Base-by-base conservation (phyloP, 257 asterid species). In the Forsythia suspensa region DNA sequence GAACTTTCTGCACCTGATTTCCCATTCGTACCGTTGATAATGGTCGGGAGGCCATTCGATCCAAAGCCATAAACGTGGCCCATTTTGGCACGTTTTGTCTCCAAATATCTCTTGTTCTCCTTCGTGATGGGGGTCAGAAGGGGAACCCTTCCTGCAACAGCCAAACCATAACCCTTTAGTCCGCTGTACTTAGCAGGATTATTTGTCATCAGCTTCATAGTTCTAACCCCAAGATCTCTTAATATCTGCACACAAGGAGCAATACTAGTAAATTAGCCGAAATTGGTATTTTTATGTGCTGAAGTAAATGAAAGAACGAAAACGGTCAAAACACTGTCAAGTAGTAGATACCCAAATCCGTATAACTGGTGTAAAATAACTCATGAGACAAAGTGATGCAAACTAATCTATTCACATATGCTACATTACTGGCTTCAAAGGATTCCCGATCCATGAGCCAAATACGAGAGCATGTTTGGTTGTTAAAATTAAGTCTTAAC, bases 141-240 rank as follows among this genome's bases (percentile, higher is more conserved):
- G 15, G 97, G 93, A 20, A 96, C 98, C 65, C 99, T 78, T 6
- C 97, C 99, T 6, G 91, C 83, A 80, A 96, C 89, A 6, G 96
- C 91, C 83, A 96, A 76, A 24, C 99, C 98, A 52, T 96, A 96
- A 29, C 99, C 99, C 85, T 94, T 94, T 51, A 96, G 93, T 75
- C 99, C 98, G 4, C 82, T 82, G 84, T 94, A 96, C 87, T 94
- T 96, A 24, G 98, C 91, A 61, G 99, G 99, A 80, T 96, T 96
- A 88, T 96, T 96, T 2, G 99, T 96, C 99, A 96, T 92, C 88
- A 96, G 81, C 84, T 86, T 92, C 99, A 96, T 96, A 0, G 99
- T 96, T 84, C 95, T 83, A 38, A 96, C 98, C 7, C 99, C 99
- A 77, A 96, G 97, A 89, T 94, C 99, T 81, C 98, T 84, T 75